A percentile compares a stretch with the other conserved stretches of the same genome.
Conservation (phyloP, 2,329 filamentous ascomycete species). For the Arthrinium phaeospermum region DNA sequence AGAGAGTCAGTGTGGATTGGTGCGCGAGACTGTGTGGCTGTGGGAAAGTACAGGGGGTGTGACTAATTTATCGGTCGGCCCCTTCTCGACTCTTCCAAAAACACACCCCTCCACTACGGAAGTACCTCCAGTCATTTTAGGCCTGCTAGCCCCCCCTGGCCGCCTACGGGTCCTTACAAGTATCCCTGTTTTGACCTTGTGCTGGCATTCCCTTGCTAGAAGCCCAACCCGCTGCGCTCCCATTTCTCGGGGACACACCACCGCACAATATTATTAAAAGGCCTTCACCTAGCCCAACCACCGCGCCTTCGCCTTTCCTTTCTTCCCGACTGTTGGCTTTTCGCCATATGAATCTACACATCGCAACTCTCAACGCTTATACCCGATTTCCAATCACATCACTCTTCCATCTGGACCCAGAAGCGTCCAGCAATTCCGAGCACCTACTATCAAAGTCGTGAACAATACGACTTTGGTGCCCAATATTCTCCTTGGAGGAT, state of each 20-base stretch:
- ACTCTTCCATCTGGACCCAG: conserved; percentile 39
- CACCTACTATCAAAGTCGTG: conserved; percentile 43
- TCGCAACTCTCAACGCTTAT: conserved; percentile 12
- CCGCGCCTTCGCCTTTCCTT: conserved; percentile 26
- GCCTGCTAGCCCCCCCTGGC: conserved; percentile 19
- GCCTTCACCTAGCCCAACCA: conserved; percentile 34
- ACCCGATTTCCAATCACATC: conserved; percentile 17
- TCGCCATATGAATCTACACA: conserved; percentile 36
- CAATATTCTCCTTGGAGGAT: conserved; percentile 43
- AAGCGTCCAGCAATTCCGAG: conserved; percentile 47
- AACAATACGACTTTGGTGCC: conserved; percentile 45
- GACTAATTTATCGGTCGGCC: conserved; percentile 21
- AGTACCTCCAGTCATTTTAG: conserved; percentile 14
- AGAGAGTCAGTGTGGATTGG: conserved; percentile 3
- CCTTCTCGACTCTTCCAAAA: conserved; percentile 22
- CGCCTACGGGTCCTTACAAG: neutral
- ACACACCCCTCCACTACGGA: conserved; percentile 24
- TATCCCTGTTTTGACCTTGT: conserved; percentile 23
- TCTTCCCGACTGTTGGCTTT: conserved; percentile 37
- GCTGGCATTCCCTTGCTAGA: conserved; percentile 19
- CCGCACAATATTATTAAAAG: conserved; percentile 32
- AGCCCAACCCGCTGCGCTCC: conserved; percentile 1
- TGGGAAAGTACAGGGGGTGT: conserved; percentile 24
- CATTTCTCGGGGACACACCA: conserved; percentile 8
- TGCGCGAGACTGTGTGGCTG: conserved; percentile 23